Evolutionary conservation across 2,329 filamentous ascomycete species (phyloP).

Genomic region (Epichloe typhina): DNA sequence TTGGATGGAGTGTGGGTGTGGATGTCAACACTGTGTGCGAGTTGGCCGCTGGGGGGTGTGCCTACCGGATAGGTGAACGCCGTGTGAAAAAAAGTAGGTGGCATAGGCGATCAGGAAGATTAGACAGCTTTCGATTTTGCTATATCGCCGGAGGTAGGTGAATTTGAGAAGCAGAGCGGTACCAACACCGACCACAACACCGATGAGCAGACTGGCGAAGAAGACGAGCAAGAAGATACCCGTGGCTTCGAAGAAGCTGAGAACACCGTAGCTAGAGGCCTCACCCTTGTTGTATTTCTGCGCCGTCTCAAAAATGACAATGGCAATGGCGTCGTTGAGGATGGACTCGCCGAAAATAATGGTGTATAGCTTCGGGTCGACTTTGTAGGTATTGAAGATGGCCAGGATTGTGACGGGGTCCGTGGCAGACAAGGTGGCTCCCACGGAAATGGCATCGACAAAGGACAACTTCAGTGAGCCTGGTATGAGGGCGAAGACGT

Average conservation of each 20-base stretch:
- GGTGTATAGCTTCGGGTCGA: slow-evolving; percentile 96
- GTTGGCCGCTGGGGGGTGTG: slow-evolving; percentile 4
- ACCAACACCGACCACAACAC: slow-evolving; percentile 71
- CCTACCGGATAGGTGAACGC: slow-evolving; percentile 87
- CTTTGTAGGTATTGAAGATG: slow-evolving; percentile 99
- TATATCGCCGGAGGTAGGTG: slow-evolving; percentile 81
- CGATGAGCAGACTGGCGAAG: slow-evolving; percentile 85
- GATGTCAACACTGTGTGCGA: background rate
- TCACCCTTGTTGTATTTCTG: slow-evolving; percentile 77
- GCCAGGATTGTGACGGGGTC: slow-evolving; percentile 95
- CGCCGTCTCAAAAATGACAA: slow-evolving; percentile 95
- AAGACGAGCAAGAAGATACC: slow-evolving; percentile 94
- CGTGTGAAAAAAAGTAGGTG: slow-evolving; percentile 96
- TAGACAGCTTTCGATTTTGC: slow-evolving; percentile 93
- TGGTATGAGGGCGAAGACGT: slow-evolving; percentile 75
- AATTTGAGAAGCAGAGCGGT: slow-evolving; percentile 88
- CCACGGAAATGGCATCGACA: slow-evolving; percentile 91
- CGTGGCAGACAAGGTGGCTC: slow-evolving; percentile 89
- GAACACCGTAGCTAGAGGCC: slow-evolving; percentile 56
- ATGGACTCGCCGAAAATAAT: slow-evolving; percentile 98
- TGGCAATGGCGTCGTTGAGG: slow-evolving; percentile 93
- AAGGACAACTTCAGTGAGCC: slow-evolving; percentile 77
- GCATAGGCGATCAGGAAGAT: slow-evolving; percentile 90
- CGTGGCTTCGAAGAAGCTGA: slow-evolving; percentile 80
- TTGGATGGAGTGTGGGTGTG: background rate